Conservation (phyloP, 371 early-diverging fungal species). For the Apophysomyces sp. region DNA sequence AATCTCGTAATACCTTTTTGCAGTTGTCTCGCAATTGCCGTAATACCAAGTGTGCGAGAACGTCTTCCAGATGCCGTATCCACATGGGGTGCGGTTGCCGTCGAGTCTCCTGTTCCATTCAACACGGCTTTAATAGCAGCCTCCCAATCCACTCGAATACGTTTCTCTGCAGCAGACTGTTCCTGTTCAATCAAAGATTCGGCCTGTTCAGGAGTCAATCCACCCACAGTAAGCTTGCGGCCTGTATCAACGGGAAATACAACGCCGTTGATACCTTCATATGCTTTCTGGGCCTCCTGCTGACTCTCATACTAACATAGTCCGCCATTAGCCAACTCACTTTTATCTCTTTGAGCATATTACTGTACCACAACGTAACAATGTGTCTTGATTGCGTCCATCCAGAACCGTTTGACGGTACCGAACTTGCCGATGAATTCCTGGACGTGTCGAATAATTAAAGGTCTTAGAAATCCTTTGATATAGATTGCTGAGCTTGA, state of each 20-base stretch:
- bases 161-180: conserved; percentile 54
- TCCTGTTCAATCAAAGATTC: conserved; percentile 58
- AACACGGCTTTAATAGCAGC: conserved; percentile 15
- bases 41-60: conserved; percentile 31
- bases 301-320: conserved; percentile 50
- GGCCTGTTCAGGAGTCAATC: conserved; percentile 57
- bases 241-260: conserved; percentile 73
- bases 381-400: conserved; percentile 85
- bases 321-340: background rate
- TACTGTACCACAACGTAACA: conserved; percentile 73
- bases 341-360: background rate
- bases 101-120: background rate
- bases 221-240: conserved; percentile 53
- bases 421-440: conserved; percentile 69
- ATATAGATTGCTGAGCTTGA: conserved; percentile 53
- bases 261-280: conserved; percentile 51
- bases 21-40: conserved; percentile 38
- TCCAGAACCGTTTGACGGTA: conserved; percentile 71
- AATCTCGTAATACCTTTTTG: conserved; percentile 31
- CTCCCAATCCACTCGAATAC: conserved; percentile 44
- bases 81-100: background rate
- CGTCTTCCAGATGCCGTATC: conserved; percentile 9
- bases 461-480: conserved; percentile 77
- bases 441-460: conserved; percentile 62
- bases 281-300: conserved; percentile 55